phyloP scores from a whole-genome alignment of 768 basidiomycete species.

The Tephrocybe sp. region DNA sequence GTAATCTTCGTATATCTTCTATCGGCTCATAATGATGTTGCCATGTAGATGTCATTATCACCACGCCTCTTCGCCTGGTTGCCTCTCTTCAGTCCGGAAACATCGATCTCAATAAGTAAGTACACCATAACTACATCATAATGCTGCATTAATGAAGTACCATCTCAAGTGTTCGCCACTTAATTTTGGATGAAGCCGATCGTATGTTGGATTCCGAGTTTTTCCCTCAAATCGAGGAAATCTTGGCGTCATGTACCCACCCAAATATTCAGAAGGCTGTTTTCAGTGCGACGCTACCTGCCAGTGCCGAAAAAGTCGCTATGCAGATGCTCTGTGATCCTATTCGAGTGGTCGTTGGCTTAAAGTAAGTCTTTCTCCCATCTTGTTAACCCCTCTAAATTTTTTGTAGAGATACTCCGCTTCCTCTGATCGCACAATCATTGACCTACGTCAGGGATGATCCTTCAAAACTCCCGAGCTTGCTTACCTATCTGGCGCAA shows the following conservation, averaged over 20 bases:
- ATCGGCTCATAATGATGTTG: too few species aligned
- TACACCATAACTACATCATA: conserved; percentile 5
- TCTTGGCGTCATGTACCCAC: conserved; percentile 74
- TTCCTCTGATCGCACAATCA: conserved; percentile 85
- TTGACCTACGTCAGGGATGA: conserved; percentile 93
- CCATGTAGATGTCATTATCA: conserved; percentile 78
- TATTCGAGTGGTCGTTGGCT: conserved; percentile 91
- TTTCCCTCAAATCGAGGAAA: conserved; percentile 82
- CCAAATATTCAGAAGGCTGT: conserved; percentile 77
- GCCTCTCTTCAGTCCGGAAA: conserved; percentile 68
- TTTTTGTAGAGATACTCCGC: conserved; percentile 78
- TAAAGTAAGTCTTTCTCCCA: conserved; percentile 64
- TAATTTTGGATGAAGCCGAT: conserved; percentile 90
- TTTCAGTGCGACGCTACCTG: conserved; percentile 93
- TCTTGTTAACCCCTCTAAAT: neutral
- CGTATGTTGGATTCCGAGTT: conserved; percentile 90
- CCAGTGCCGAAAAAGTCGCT: conserved; percentile 82
- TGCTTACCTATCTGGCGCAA: conserved; percentile 74
- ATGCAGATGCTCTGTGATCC: conserved; percentile 83
- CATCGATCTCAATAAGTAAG: conserved; percentile 73
- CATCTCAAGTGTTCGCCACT: conserved; percentile 70
- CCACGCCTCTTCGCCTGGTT: conserved; percentile 88
- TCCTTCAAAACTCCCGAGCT: conserved; percentile 88
- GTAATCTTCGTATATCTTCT: conserved; percentile 23
- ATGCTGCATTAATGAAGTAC: neutral